Conservation (phyloP, 1,284 basidiomycete genomes). For the Trametes polyzona region DNA sequence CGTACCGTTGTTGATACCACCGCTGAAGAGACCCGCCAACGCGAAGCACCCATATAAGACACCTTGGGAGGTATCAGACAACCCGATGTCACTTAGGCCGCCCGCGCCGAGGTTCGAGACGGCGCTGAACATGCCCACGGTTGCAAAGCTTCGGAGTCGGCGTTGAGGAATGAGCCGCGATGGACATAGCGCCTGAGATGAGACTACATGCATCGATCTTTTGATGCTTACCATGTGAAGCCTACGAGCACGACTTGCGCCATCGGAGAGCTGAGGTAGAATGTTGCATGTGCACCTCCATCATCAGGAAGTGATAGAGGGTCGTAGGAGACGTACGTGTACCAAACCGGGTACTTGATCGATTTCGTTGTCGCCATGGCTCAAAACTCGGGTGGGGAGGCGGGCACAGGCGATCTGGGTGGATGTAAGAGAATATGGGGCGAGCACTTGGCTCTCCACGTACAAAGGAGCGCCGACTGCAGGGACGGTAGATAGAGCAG, state of each 20-base stretch:
- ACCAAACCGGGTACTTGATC: background rate
- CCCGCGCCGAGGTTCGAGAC: constrained; percentile 51
- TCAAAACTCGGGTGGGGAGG: too few relatives aligned
- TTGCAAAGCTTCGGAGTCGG: constrained; percentile 37
- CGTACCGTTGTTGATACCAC: constrained; percentile 51
- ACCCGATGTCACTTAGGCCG: constrained; percentile 45
- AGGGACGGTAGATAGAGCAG: too few relatives aligned
- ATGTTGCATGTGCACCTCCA: background rate
- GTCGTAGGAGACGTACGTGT: background rate
- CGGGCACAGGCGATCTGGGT: too few relatives aligned
- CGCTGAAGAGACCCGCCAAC: constrained; percentile 50
- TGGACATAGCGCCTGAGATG: background rate
- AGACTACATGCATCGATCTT: background rate
- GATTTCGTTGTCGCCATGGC: too few relatives aligned
- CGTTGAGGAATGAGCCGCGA: background rate
- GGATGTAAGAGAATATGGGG: too few relatives aligned
- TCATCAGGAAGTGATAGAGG: background rate
- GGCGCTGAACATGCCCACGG: constrained; percentile 57
- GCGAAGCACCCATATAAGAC: constrained; percentile 50
- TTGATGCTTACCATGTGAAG: background rate
- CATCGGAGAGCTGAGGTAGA: background rate
- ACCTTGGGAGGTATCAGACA: constrained; percentile 46
- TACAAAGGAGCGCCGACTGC: too few relatives aligned
- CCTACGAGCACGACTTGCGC: background rate
- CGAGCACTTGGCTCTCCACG: too few relatives aligned